Base-by-base conservation (phyloP, 306 rosid genomes). In the Fragaria nilgerrensis region DNA sequence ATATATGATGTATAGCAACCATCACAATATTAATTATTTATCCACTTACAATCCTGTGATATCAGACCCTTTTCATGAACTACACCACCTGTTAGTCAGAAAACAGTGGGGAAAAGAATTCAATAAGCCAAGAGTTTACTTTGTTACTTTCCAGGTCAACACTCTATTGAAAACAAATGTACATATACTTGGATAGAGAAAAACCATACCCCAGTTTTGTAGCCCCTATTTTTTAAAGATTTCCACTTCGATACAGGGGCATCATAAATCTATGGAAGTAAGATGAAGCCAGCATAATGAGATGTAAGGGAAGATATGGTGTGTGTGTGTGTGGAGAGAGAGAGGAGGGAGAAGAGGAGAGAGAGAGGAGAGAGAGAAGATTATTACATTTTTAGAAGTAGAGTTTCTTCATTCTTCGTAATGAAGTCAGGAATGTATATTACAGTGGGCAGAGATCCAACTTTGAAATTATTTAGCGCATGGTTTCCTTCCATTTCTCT, bases 41-140 rank as follows among this genome's bases (percentile, higher is more conserved):
- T 70, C 61, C 68, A 87, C 97, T 91, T 85, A 93, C 98, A 81
- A 70, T 70, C 77, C 84, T 93, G 98, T 44, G 98, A 86, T 36
- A 93, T 82, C 80, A 93, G 97, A 47, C 98, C 98, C 84, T 91
- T 93, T 87, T 91, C 97, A 79, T 93, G 98, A 73, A 93, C 98
- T 73, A 90, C 77, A 45, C 97, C 98, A 34, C 98, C 98, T 93
- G 89, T 55, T 74, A 83, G 58, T 17, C 59, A 83, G 41, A 75
- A 50, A 66, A 47, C 52, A 74, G 63, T 64, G 69, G 74, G 68
- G 50, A 59, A 79, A 22, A 36, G 59, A 75, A 82, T 72, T 77
- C 23, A 80, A 68, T 48, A 66, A 67, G 82, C 70, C 70, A 68
- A 48, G 76, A 72, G n/a, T 75, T 16, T 34, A 43, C n/a, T 62